Base-by-base conservation (phyloP, 2,329 filamentous ascomycete species). In the Trichoderma sp. region DNA sequence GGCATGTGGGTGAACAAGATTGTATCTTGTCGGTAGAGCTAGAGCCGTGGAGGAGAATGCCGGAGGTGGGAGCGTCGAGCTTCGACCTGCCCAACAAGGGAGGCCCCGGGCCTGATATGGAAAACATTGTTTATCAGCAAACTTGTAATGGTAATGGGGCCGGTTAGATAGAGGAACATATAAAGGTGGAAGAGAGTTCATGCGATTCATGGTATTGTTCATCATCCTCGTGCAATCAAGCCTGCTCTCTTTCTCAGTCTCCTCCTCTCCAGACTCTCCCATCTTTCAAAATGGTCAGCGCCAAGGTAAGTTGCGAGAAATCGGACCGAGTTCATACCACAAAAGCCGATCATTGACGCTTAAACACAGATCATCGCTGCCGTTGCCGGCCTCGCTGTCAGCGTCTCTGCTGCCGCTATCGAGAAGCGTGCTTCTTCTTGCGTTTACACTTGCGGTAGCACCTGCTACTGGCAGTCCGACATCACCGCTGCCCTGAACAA, bases 401-500 rank as follows among this genome's bases (percentile, higher is more conserved):
- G 46, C 37, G 68, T 51, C 49, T 66, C 68, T 24, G 68, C 55
- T 34, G 68, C 60, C 16, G 61, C 68, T 4, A 30, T 61, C 14
- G 68, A 69, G 6, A 58, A 56, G 59, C 46, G 61, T 7, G 68
- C 68, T 4, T 28, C 24, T 14, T 11, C 32, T 8, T 69, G 68
- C 18, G 63, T 69, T 37, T 69, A 61, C 56, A 66, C 68, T 11
- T 69, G 68, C 54, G 68, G 68, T 4, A 55, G 46, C 6, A 30
- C 37, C 30, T 69, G 68, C 28, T 69, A 69, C 46, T 69, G 68
- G 68, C 68, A 69, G 37, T 59, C 68, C 13, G 68, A 69, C 14
- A 69, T 69, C 24, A 49, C 58, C 26, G 61, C 49, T 55, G 68
- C 68, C 16, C 61, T 66, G 10, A 18, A 34, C 21, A 39, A 66